Conservation (phyloP, 2,329 filamentous ascomycete species). For the Phialophora chinensis region DNA sequence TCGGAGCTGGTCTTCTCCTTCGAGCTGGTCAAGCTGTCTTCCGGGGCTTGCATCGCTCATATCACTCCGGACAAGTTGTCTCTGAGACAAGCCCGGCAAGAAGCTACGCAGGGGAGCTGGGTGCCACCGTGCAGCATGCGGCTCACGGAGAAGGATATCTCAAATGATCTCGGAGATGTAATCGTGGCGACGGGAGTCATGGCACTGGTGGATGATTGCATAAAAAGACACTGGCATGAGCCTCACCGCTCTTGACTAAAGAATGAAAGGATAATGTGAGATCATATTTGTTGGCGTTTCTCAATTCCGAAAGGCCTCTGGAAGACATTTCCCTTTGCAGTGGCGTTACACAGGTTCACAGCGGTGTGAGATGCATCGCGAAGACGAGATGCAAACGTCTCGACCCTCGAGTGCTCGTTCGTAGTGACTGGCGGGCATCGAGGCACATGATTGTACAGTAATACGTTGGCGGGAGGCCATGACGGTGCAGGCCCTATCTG, state of each 20-base stretch:
- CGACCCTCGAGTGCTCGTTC: neutral
- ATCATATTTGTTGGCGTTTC: slow-evolving; percentile 22
- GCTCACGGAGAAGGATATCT: slow-evolving; percentile 76
- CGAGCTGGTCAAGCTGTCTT: slow-evolving; percentile 74
- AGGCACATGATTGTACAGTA: neutral
- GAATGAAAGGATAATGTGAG: slow-evolving; percentile 3
- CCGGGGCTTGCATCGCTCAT: slow-evolving; percentile 73
- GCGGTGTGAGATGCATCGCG: slow-evolving; percentile 28
- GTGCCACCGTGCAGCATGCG: slow-evolving; percentile 88
- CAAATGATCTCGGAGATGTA: slow-evolving; percentile 65
- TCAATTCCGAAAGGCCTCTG: slow-evolving; percentile 10
- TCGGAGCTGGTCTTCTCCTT: slow-evolving; percentile 71
- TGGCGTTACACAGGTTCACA: slow-evolving; percentile 27
- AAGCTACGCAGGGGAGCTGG: slow-evolving; percentile 83
- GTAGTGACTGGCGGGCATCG: neutral
- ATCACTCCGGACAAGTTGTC: slow-evolving; percentile 82
- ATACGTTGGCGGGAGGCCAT: neutral
- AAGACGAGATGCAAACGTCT: slow-evolving; percentile 18
- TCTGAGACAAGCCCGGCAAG: slow-evolving; percentile 70
- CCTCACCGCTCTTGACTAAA: slow-evolving; percentile 32
- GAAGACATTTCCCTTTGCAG: slow-evolving; percentile 26
- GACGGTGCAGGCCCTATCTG: neutral
- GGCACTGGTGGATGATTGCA: slow-evolving; percentile 87
- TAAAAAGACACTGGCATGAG: slow-evolving; percentile 75
- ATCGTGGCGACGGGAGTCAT: slow-evolving; percentile 90